phyloP scores from a whole-genome alignment of 352 stramenopile genomes.

The Globisporangium alternatum region DNA sequence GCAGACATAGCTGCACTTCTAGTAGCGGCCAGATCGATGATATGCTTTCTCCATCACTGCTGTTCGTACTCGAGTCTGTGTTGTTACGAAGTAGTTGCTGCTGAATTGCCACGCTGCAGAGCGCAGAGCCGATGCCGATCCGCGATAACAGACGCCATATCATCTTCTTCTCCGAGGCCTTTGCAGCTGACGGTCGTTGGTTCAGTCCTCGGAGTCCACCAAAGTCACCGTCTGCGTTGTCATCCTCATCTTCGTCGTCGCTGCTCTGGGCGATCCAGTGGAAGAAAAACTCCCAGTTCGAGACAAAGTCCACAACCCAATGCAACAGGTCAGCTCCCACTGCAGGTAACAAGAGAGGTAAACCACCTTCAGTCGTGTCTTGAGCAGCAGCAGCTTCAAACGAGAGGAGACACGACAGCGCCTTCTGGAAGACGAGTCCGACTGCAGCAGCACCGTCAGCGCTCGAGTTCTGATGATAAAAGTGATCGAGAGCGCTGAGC shows the following conservation, averaged over 20 bases:
- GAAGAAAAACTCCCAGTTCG: slow-evolving; percentile 56
- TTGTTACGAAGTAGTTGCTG: slow-evolving; percentile 19
- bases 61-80: slow-evolving; percentile 1
- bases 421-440: slow-evolving; percentile 44
- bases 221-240: slow-evolving; percentile 14
- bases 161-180: slow-evolving; percentile 11
- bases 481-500: slow-evolving; percentile 35
- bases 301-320: slow-evolving; percentile 44
- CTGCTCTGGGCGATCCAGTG: slow-evolving; percentile 47
- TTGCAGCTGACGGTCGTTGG: not conserved
- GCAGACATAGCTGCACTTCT: slow-evolving; percentile 52
- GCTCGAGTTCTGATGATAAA: slow-evolving; percentile 52
- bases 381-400: slow-evolving; percentile 31
- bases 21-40: slow-evolving; percentile 48
- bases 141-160: slow-evolving; percentile 47
- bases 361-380: not conserved
- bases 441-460: slow-evolving; percentile 38
- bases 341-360: not conserved
- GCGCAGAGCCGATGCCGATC: slow-evolving; percentile 42
- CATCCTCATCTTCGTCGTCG: slow-evolving; percentile 16
- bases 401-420: slow-evolving; percentile 41
- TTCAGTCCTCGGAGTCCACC: slow-evolving; percentile 8
- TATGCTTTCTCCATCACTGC: slow-evolving; percentile 3
- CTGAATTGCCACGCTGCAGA: slow-evolving; percentile 46
- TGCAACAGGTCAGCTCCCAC: slow-evolving; percentile 15